phyloP scores from a whole-genome alignment of 192 early-diverging fungal species.

The Dispira parvispora region DNA sequence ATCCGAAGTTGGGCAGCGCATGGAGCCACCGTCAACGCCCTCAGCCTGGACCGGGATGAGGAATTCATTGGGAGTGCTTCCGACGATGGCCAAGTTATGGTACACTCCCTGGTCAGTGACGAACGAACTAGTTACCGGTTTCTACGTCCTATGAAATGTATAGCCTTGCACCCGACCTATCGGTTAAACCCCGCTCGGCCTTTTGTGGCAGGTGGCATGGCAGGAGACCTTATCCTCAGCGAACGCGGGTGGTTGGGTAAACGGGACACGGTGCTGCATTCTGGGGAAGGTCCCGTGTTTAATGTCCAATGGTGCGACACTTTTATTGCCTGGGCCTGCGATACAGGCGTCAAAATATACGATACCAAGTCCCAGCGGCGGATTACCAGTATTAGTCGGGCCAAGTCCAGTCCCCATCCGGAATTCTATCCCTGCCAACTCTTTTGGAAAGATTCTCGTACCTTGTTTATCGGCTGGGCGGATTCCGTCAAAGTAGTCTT shows the following conservation, averaged over 20 bases:
- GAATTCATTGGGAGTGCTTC: conserved; percentile 88
- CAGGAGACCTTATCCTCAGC: conserved; percentile 68
- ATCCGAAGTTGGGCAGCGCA: conserved; percentile 74
- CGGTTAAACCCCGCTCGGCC: conserved; percentile 51
- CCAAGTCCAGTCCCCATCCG: conserved; percentile 52
- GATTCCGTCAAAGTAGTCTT: conserved; percentile 74
- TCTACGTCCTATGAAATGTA: conserved; percentile 72
- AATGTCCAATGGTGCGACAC: conserved; percentile 67
- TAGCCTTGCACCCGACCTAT: conserved; percentile 83
- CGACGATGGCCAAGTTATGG: conserved; percentile 81
- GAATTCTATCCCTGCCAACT: conserved; percentile 78
- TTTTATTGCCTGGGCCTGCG: conserved; percentile 91
- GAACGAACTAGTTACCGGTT: conserved; percentile 60
- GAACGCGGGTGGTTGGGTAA: conserved; percentile 80
- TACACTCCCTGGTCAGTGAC: conserved; percentile 61
- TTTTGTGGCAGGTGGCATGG: conserved; percentile 82
- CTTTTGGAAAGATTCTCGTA: conserved; percentile 63
- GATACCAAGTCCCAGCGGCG: conserved; percentile 47
- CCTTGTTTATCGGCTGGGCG: conserved; percentile 88
- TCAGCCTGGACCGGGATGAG: conserved; percentile 68
- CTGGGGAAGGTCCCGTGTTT: conserved; percentile 81
- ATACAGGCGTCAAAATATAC: conserved; percentile 75
- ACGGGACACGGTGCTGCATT: conserved; percentile 60
- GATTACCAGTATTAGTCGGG: conserved; percentile 72
- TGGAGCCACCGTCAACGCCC: conserved; percentile 68